Percentiles rank a stretch among this genome's conserved stretches.
Conservation (phyloP, 805 yeast genomes). For the Monosporozyma siamensis region DNA sequence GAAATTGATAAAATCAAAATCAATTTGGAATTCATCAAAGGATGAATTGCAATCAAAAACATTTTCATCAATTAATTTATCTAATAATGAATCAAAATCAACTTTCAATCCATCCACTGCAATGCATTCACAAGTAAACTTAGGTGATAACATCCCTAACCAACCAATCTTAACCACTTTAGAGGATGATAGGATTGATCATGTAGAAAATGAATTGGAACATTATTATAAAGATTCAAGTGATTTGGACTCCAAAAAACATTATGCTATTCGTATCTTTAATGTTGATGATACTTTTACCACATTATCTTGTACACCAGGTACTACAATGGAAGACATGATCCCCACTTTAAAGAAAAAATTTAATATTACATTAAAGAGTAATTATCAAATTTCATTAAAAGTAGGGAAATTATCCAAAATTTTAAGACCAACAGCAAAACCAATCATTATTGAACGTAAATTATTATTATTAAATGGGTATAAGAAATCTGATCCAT, state of each 20-base stretch:
- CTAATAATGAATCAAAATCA: neutral
- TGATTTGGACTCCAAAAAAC: constrained; percentile 26
- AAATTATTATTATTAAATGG: constrained; percentile 69
- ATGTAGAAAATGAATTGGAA: constrained; percentile 32
- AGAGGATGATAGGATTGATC: constrained; percentile 28
- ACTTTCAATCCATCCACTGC: neutral
- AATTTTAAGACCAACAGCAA: constrained; percentile 60
- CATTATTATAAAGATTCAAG: constrained; percentile 31
- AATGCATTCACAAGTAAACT: neutral
- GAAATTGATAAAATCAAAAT: neutral
- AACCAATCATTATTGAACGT: constrained; percentile 69
- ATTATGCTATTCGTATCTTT: constrained; percentile 55
- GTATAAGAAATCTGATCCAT: constrained; percentile 63
- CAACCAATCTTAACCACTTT: neutral
- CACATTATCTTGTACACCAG: constrained; percentile 69
- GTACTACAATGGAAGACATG: constrained; percentile 68
- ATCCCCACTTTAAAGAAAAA: constrained; percentile 65
- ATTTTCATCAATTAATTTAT: constrained; percentile 6
- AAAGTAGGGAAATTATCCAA: constrained; percentile 70
- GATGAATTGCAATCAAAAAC: neutral
- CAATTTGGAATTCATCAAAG: neutral
- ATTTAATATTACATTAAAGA: constrained; percentile 58
- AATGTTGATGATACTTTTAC: constrained; percentile 77
- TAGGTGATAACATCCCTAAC: neutral
- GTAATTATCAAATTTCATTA: constrained; percentile 67